Percentiles rank a stretch among this genome's conserved stretches.
Conservation (phyloP, 2,329 filamentous ascomycete genomes). For the Uncinocarpus reesii region DNA sequence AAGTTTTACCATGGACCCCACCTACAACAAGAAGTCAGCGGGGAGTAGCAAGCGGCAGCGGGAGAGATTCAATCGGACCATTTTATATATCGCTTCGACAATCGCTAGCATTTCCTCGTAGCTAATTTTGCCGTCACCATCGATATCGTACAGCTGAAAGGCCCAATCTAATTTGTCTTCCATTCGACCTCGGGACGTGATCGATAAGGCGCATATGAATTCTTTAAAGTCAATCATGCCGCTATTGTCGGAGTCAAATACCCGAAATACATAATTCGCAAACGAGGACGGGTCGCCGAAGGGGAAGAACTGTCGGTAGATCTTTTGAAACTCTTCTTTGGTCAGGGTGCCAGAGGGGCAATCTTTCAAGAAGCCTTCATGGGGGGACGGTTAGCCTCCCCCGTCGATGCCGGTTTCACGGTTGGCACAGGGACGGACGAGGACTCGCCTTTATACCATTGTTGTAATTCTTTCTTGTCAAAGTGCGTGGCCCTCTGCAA, state of each 20-base stretch:
- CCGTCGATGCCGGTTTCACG: neutral
- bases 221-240: slow-evolving; percentile 99
- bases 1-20: slow-evolving; percentile 97
- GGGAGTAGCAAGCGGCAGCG: slow-evolving; percentile 6
- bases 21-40: slow-evolving; percentile 43
- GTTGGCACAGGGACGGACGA: neutral
- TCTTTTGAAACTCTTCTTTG: slow-evolving; percentile 98
- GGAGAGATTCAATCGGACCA: slow-evolving; percentile 50
- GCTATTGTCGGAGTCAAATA: slow-evolving; percentile 95
- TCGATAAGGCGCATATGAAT: slow-evolving; percentile 95
- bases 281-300: slow-evolving; percentile 96
- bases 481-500: slow-evolving; percentile 96
- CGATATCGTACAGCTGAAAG: slow-evolving; percentile 98
- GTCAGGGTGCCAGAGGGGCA: slow-evolving; percentile 93
- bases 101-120: slow-evolving; percentile 99
- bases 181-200: slow-evolving; percentile 96
- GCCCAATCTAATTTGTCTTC: slow-evolving; percentile 99
- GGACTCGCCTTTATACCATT: slow-evolving; percentile 96
- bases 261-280: slow-evolving; percentile 98
- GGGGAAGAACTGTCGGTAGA: slow-evolving; percentile 98
- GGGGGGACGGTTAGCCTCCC: neutral
- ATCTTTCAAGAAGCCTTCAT: slow-evolving; percentile 86
- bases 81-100: slow-evolving; percentile 99
- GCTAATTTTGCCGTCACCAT: slow-evolving; percentile 96
- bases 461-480: slow-evolving; percentile 98